Conservation (phyloP, 148 eudicot species). For the Chenopodium album region DNA sequence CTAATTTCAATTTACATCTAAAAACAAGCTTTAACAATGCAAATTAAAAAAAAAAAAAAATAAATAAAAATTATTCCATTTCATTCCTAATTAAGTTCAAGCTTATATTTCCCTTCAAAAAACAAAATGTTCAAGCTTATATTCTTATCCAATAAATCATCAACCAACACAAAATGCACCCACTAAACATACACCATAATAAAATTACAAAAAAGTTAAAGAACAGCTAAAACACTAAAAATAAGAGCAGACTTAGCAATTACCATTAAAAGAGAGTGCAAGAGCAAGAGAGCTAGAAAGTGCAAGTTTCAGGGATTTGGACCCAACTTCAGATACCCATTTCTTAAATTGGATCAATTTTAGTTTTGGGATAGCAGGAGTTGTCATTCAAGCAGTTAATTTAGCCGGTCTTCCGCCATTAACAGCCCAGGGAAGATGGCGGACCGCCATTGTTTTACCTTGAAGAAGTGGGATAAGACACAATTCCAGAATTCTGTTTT, state of each 20-base stretch:
- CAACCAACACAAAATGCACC: not conserved
- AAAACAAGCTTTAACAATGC: no score
- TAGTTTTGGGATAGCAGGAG: not conserved
- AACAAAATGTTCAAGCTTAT: not conserved
- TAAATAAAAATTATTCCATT: no score
- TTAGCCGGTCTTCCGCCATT: conserved; percentile 15
- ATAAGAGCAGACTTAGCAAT: not conserved
- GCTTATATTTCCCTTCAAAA: no score
- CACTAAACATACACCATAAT: no score
- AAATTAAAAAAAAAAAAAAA: no score
- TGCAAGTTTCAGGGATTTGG: conserved; percentile 51
- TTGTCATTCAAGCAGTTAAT: not conserved
- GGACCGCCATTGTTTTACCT: conserved; percentile 24
- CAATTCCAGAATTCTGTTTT: not conserved
- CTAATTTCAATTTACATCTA: no score
- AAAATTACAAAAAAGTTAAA: not conserved
- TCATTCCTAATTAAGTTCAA: no score
- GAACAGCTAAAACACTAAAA: not conserved
- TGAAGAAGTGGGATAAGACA: conserved; percentile 1
- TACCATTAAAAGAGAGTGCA: conserved; percentile 58
- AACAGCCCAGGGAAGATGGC: conserved; percentile 21
- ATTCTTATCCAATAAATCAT: not conserved
- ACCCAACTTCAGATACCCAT: conserved; percentile 45
- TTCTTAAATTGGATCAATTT: conserved; percentile 30
- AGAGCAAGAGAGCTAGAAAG: conserved; percentile 68